Evolutionary conservation across 2,329 filamentous ascomycete species (phyloP).

Genomic region (Trichoderma endophyticum): DNA sequence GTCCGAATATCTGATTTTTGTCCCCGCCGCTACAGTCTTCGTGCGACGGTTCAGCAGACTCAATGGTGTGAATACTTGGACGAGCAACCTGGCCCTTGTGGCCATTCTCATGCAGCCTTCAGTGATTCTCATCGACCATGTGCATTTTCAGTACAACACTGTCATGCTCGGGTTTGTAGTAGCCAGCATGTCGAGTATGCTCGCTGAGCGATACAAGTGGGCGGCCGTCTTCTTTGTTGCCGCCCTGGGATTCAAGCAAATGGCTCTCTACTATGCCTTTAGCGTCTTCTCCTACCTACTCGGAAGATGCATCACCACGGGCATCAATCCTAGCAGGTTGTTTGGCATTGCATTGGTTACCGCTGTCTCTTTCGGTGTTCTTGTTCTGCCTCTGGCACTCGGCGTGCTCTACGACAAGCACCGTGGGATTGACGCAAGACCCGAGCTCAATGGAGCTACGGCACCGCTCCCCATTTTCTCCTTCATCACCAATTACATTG

Average conservation of each 20-base stretch:
- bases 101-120: slow-evolving; percentile 91
- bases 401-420: slow-evolving; percentile 68
- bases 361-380: slow-evolving; percentile 65
- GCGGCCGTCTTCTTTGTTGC: slow-evolving; percentile 89
- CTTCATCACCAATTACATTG: slow-evolving; percentile 55
- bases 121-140: slow-evolving; percentile 88
- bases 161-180: slow-evolving; percentile 94
- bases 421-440: slow-evolving; percentile 57
- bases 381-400: slow-evolving; percentile 72
- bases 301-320: slow-evolving; percentile 78
- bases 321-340: slow-evolving; percentile 64
- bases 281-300: slow-evolving; percentile 88
- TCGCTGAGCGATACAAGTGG: slow-evolving; percentile 83
- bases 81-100: slow-evolving; percentile 77
- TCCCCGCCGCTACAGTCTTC: slow-evolving; percentile 83
- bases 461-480: slow-evolving; percentile 61
- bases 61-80: slow-evolving; percentile 76
- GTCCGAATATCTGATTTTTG: slow-evolving; percentile 86
- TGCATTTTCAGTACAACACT: slow-evolving; percentile 97
- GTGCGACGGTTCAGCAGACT: slow-evolving; percentile 75
- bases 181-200: slow-evolving; percentile 82
- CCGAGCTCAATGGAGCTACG: slow-evolving; percentile 56
- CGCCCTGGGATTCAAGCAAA: slow-evolving; percentile 97
- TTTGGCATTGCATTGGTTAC: slow-evolving; percentile 74
- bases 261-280: slow-evolving; percentile 97